Evolutionary conservation across 1,284 basidiomycete genomes (phyloP).

Genomic region (Apiotrichum montevideense): DNA sequence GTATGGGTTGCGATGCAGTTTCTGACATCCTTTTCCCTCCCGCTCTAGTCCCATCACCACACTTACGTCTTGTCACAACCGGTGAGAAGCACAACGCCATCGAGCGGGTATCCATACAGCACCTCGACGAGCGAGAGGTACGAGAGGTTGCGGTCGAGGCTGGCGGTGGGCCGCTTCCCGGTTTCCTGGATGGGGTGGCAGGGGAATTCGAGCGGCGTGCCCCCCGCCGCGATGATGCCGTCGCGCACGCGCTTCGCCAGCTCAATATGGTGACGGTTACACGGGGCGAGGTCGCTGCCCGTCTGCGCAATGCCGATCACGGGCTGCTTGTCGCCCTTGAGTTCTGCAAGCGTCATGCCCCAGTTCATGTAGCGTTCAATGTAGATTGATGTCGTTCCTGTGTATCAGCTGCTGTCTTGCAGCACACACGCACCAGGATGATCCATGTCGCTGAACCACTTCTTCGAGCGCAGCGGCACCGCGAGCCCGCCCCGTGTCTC

Average conservation of each 20-base stretch:
- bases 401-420: neutral
- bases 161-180: slow-evolving; percentile 45
- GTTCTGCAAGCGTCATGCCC: slow-evolving; percentile 36
- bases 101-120: slow-evolving; percentile 43
- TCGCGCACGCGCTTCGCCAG: slow-evolving; percentile 46
- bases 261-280: slow-evolving; percentile 43
- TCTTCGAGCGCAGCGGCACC: slow-evolving; percentile 38
- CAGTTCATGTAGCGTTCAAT: slow-evolving; percentile 45
- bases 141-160: slow-evolving; percentile 42
- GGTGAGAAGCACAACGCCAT: slow-evolving; percentile 45
- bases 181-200: slow-evolving; percentile 48
- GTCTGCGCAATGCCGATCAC: slow-evolving; percentile 76
- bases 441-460: slow-evolving; percentile 40
- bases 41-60: neutral
- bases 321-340: slow-evolving; percentile 61
- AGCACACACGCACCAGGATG: slow-evolving; percentile 29
- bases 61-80: slow-evolving; percentile 57
- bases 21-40: too few relatives aligned
- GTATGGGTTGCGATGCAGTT: neutral
- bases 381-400: slow-evolving; percentile 34
- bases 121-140: slow-evolving; percentile 46
- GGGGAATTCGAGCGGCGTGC: slow-evolving; percentile 46
- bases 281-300: slow-evolving; percentile 42
- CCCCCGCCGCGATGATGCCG: slow-evolving; percentile 45
- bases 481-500: slow-evolving; percentile 29